Evolutionary conservation across 148 eudicot genomes (phyloP), one percentile per base, ranked within the genome.

Genomic region (Mesembryanthemum crystallinum): DNA sequence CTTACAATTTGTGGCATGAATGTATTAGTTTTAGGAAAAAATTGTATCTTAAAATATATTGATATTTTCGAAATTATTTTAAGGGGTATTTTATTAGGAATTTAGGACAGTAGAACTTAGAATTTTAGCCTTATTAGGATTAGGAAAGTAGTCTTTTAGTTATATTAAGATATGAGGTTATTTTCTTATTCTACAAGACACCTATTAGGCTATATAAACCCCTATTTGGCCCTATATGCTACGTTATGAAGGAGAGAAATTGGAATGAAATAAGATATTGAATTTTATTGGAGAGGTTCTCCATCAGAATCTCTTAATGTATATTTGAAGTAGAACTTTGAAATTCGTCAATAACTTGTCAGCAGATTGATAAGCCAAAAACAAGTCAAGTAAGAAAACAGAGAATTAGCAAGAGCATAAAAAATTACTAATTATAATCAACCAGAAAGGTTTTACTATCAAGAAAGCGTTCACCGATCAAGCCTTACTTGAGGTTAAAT

Each of bases 401-500:
- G 6, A 0, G 57, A 52, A 52, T 18, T 52, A 13, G 57, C n/a
- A 52, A 52, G 57, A 20, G n/a, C n/a, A 15, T 15, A 52, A 58
- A 54, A 51, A 29, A 25, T 23, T 15, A 51, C 33, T 5, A 33
- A 54, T 30, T 15, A 47, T 23, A 37, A 33, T 66, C 28, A 12
- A 33, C 33, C 15, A 13, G 32, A 24, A 61, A 7, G 20, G 8
- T 21, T 47, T 29, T 45, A 17, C 14, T 51, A 75, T 18, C 30
- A 59, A 76, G 71, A 81, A 45, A 67, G 29, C 18, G 7, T 30
- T 11, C 20, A 54, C 35, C 62, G 76, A 23, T 51, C 4, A 24
- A 45, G 21, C 72, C 84, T 86, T 85, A 86, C 91, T 76, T 70
- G 70, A 21, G 67, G 79, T 81, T 43, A 71, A 71, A 81, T 81